Conservation (phyloP, 2,329 filamentous ascomycete species). For the Tolypocladium capitatum region DNA sequence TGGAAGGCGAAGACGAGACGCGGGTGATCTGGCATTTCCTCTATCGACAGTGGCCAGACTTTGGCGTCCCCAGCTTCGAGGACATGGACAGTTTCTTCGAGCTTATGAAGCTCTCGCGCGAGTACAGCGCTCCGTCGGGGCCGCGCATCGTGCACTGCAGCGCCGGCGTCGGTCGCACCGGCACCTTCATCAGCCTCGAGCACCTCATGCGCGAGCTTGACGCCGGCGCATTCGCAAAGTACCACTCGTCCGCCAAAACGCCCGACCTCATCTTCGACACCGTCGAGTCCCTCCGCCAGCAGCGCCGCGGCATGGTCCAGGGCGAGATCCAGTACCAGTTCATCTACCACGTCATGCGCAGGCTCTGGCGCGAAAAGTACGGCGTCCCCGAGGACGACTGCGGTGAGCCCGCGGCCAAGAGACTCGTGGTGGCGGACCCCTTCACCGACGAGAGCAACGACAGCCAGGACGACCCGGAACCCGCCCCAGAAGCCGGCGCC, state of each 20-base stretch:
- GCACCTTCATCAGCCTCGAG: conserved; percentile 94
- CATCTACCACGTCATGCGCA: conserved; percentile 73
- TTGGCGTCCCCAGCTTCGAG: conserved; percentile 60
- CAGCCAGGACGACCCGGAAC: conserved; percentile 8
- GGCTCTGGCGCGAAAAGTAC: conserved; percentile 59
- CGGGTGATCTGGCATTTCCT: conserved; percentile 71
- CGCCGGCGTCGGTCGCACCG: conserved; percentile 84
- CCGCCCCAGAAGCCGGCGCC: conserved; percentile 3
- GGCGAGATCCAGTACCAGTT: conserved; percentile 73
- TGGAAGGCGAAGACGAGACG: conserved; percentile 29
- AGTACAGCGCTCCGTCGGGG: conserved; percentile 36
- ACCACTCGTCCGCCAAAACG: conserved; percentile 18
- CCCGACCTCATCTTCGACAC: conserved; percentile 62
- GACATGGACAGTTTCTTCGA: conserved; percentile 56
- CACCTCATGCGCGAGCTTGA: conserved; percentile 75
- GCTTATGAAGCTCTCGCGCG: conserved; percentile 53
- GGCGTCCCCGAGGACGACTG: conserved; percentile 19
- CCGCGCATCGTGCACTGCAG: conserved; percentile 79
- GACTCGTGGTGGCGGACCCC: conserved; percentile 36
- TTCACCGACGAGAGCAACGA: conserved; percentile 17
- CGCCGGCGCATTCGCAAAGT: conserved; percentile 50
- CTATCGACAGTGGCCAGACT: conserved; percentile 84
- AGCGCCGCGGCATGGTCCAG: conserved; percentile 93
- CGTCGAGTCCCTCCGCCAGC: conserved; percentile 69
- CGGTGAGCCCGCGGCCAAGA: conserved; percentile 37